A percentile compares a stretch with the other conserved stretches of the same genome.
phyloP scores from a whole-genome alignment of 352 stramenopile genomes.

The Pythium grandisporangium region DNA sequence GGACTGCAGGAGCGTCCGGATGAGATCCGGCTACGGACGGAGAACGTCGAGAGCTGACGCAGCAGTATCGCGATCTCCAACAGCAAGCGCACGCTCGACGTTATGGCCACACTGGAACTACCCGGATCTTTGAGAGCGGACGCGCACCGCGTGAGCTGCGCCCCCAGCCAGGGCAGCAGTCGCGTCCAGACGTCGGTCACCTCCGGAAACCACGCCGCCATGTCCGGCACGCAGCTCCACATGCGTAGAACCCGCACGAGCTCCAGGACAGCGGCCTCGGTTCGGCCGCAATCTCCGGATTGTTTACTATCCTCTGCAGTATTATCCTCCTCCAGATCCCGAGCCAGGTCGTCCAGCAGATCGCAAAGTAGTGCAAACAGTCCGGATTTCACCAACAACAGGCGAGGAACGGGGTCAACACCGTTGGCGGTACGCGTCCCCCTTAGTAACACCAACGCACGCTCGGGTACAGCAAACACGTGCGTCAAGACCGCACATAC shows the following conservation, averaged over 20 bases:
- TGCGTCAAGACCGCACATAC: slow-evolving; percentile 10
- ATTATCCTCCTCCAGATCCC: too few species aligned
- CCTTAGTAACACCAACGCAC: slow-evolving; percentile 5
- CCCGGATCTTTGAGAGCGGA: too few species aligned
- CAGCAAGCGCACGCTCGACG: neutral
- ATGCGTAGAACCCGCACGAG: slow-evolving; percentile 1
- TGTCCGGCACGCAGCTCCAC: neutral
- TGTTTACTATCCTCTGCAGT: too few species aligned
- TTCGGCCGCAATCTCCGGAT: too few species aligned
- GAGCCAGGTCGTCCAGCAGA: neutral
- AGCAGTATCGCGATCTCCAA: neutral
- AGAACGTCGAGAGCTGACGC: neutral
- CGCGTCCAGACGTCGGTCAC: neutral
- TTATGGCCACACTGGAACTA: too few species aligned
- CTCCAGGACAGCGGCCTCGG: slow-evolving; percentile 1
- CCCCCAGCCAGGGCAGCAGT: neutral
- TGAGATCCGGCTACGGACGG: too few species aligned
- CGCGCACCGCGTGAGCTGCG: too few species aligned
- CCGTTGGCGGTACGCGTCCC: too few species aligned
- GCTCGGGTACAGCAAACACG: slow-evolving; percentile 9
- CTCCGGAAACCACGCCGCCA: slow-evolving; percentile 1
- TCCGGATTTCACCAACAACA: slow-evolving; percentile 5
- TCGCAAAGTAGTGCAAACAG: slow-evolving; percentile 6
- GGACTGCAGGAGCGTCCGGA: slow-evolving; percentile 1
- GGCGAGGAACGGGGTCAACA: slow-evolving; percentile 10